These are phyloP conservation scores for Quercus glauca DNA, from an alignment of 306 rosid species.

Conservation along the genomic window DNA sequence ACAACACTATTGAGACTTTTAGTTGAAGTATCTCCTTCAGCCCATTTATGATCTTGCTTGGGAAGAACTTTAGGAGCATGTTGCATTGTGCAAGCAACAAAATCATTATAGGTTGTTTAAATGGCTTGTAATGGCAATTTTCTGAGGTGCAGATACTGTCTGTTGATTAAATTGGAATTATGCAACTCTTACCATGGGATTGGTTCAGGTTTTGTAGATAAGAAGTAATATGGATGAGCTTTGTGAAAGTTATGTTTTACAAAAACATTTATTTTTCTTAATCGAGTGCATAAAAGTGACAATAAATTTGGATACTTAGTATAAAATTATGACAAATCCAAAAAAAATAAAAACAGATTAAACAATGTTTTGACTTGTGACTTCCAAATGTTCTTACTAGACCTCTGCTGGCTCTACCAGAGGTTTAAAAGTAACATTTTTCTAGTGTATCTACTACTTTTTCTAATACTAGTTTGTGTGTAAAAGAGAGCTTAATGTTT, in stretches of 20 bases:
- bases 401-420: not conserved
- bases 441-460: not conserved
- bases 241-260: no score
- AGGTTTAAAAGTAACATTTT: no score
- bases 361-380: not conserved
- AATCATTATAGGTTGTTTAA: not conserved
- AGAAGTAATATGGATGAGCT: no score
- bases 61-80: not conserved
- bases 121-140: not conserved
- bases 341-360: not conserved
- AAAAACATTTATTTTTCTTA: not conserved
- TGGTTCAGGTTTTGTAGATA: not conserved
- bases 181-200: not conserved
- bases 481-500: not conserved
- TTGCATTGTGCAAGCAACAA: not conserved
- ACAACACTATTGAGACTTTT: not conserved
- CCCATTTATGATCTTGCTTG: not conserved
- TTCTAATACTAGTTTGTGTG: not conserved
- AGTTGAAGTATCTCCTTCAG: not conserved
- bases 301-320: not conserved
- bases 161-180: not conserved
- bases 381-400: not conserved
- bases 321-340: not conserved
- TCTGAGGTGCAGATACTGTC: not conserved
- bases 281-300: not conserved